Evolutionary conservation across 2,329 filamentous ascomycete species (phyloP), one percentile per base, ranked within the genome.

Genomic region (Aspergillus candidus): DNA sequence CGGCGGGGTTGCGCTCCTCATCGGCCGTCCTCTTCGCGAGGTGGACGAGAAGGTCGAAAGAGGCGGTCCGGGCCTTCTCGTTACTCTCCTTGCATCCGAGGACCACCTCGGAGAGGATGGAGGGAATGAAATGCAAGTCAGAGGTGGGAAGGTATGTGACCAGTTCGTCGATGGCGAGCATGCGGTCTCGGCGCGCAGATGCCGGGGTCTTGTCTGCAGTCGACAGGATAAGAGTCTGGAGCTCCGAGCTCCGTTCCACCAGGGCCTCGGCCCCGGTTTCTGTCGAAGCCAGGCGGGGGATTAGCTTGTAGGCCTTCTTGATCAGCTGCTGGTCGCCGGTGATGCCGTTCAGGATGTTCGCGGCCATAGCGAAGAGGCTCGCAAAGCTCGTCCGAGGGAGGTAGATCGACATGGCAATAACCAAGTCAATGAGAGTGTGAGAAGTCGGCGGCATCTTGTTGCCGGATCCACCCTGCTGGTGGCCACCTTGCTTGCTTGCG

Each of bases 221-320:
- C 2, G 77, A 74, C 22, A 97, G 69, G 32, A 98, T 74, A 38
- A 98, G 74, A n/a, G 79, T 69, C 67, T 96, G 91, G 14, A 98
- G 73, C 59, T 96, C 89, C 1, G 68, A 67, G 54, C 80, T 88
- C 42, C 90, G 82, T 59, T 90, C 83, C 50, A 77, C 68, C 2
- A 98, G 76, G 3, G 91, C 90, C n/a, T 74, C 70, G 54, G 79
- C 80, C 36, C 93, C 93, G 38, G 77, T 79, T 30, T 86, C 80
- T 1, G 90, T 94, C 52, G 87, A 84, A 2, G 87, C 84, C 33
- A 98, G 78, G 43, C 93, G 84, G 3, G 93, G 91, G 40, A 98
- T 94, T 40, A 98, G 79, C 73, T 97, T 97, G 74, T 98, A 98
- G 0, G 93, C 91, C 71, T 98, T 98, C 79, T 98, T 98, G 67